Evolutionary conservation across 495 filamentous ascomycete species (phyloP).

Genomic region (Cladorrhinum samala): DNA sequence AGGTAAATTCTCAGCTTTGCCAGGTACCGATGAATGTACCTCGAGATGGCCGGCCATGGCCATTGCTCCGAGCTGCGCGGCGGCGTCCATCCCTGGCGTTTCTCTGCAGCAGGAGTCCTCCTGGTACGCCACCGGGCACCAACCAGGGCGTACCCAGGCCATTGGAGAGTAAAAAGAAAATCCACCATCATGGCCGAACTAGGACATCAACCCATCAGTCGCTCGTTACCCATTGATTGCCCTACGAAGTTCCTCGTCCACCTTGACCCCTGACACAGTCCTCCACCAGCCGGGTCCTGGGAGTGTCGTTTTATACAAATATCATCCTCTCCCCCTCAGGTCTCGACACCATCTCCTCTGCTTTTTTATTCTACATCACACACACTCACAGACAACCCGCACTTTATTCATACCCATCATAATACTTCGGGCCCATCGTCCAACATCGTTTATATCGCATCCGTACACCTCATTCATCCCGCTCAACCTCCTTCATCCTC

Average conservation of each 20-base stretch:
- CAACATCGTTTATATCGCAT: too few species aligned
- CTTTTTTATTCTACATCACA: slow-evolving; percentile 7
- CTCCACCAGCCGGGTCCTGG: slow-evolving; percentile 11
- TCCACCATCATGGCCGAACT: slow-evolving; percentile 17
- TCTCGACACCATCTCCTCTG: neutral
- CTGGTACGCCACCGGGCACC: slow-evolving; percentile 20
- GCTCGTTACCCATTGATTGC: neutral
- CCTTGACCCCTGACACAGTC: slow-evolving; percentile 10
- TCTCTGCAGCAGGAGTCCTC: slow-evolving; percentile 11
- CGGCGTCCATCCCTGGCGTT: slow-evolving; percentile 14
- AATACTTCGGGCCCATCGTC: neutral
- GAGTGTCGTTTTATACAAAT: slow-evolving; percentile 27
- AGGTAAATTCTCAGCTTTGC: slow-evolving; percentile 13
- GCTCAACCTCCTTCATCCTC: slow-evolving; percentile 3
- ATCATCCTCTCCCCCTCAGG: slow-evolving; percentile 17
- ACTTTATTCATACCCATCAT: neutral
- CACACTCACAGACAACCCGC: neutral
- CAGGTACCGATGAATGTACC: slow-evolving; percentile 6
- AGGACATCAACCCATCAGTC: slow-evolving; percentile 15
- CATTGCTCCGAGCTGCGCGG: too few species aligned
- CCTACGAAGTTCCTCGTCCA: slow-evolving; percentile 10
- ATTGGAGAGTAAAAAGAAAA: slow-evolving; percentile 11
- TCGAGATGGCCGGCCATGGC: slow-evolving; percentile 8
- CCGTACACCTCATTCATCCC: neutral
- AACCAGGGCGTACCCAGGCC: slow-evolving; percentile 12